Base-by-base conservation (phyloP, 2,329 filamentous ascomycete species). In the Sphaerulina populicola region DNA sequence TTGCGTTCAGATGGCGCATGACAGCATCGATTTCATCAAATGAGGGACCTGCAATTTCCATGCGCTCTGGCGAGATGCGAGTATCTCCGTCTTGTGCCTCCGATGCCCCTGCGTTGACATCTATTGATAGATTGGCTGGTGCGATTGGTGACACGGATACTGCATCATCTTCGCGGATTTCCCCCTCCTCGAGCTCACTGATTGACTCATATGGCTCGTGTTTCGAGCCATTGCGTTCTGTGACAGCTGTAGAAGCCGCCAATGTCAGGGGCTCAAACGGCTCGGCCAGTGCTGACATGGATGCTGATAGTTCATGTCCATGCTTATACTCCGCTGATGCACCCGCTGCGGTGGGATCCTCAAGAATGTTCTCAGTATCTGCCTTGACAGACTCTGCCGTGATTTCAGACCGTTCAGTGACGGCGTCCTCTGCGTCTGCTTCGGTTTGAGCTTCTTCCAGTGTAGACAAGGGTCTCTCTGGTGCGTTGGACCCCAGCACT, bases 21-120 rank as follows among this genome's bases (percentile, higher is more conserved):
- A 96, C 82, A 40, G 85, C 88, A 71, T 96, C 90, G 62, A 96
- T 90, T 64, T 96, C 89, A 59, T 91, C 84, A 60, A 87, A 87
- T 0, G 83, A 74, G 31, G 73, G 71, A 45, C 74, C 66, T 3
- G 56, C 58, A 7, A 45, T 51, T 31, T 53, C 55, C 21, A 62
- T 55, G 35, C 58, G 52, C 15, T 58, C 54, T 41, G 47, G 53
- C 6, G 47, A 49, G 12, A 40, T 31, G 27, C 10, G 29, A 41
- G 46, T 38, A 11, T 40, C 36, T 12, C 11, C 6, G 41, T 35
- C 27, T 47, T 50, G 55, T 7, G 42, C 37, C 15, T 43, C 42
- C 14, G 50, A 51, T 18, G 44, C 50, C 31, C 47, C 39, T 11
- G 52, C 52, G 1, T 47, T 49, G 15, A 51, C 15, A 30, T 47